Evolutionary conservation across 179 eudicot species (phyloP), one percentile per base, ranked within the genome.

Genomic region (Heliamphora pulchella): DNA sequence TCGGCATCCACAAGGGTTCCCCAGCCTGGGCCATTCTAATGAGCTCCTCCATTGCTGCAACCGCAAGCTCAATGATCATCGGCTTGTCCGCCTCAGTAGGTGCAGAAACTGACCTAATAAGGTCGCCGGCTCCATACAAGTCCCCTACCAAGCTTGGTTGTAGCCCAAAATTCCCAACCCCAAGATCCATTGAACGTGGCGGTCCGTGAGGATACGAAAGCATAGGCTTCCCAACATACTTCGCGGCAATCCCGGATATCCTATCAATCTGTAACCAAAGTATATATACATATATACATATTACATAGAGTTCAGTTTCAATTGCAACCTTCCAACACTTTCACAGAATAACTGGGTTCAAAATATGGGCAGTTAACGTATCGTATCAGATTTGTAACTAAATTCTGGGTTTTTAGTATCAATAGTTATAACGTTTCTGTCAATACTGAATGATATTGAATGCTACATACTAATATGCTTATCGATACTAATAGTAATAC

Each of bases 41-140:
- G 5, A 96, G 88, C 67, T 96, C 99, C 61, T 96, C 99, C 96
- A 96, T 96, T 48, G 99, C 99, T 46, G 98, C 96, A 54, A 96
- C 98, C 0, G 99, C 99, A 0, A 96, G 93, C 90, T 96, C 99
- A 31, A 96, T 90, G 78, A 96, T 91, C 86, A 96, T 78, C 0
- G 98, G 99, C 85, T 91, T 96, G 80, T 96, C 97, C 0, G 96
- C 96, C 64, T 94, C 97, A 0, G 91, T 83, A 8, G 97, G 97
- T 13, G 93, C 92, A 4, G 93, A 86, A 1, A 95, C 86, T 47
- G 94, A 84, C 78, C 97, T 84, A 50, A 94, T 84, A 80, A 94
- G 89, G 68, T 92, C 97, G 20, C 92, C 88, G n/a, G 89, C 84
- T 18, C 91, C 97, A 64, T 85, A 93, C 22, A 95, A 87, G 82